Evolutionary conservation across 2,329 filamentous ascomycete species (phyloP).

Genomic region (Hymenoscyphus linearis): DNA sequence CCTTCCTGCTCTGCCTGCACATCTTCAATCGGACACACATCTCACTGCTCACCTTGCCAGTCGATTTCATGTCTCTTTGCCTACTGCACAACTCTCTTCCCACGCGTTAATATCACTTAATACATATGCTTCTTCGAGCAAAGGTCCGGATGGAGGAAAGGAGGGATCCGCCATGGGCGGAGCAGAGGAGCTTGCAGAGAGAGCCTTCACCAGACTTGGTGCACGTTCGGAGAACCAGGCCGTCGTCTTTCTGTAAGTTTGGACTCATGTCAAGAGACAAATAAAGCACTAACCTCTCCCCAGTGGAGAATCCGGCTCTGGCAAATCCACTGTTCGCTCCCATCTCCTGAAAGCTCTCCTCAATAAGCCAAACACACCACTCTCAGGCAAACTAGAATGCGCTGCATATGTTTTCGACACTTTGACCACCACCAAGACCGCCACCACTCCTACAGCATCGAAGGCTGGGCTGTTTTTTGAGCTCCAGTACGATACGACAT

Average conservation of each 20-base stretch:
- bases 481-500: conserved; percentile 89
- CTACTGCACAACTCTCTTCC: conserved; percentile 83
- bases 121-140: conserved; percentile 85
- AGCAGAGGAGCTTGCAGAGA: conserved; percentile 83
- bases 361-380: conserved; percentile 82
- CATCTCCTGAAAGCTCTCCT: conserved; percentile 83
- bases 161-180: conserved; percentile 90
- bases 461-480: conserved; percentile 95
- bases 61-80: conserved; percentile 86
- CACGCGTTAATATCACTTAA: conserved; percentile 90
- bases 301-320: conserved; percentile 91
- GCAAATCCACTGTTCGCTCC: conserved; percentile 90
- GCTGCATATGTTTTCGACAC: conserved; percentile 95
- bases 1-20: conserved; percentile 79
- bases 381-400: conserved; percentile 88
- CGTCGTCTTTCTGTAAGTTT: conserved; percentile 80
- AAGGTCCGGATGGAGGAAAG: conserved; percentile 83
- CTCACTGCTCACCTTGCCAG: conserved; percentile 77
- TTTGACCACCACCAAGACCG: conserved; percentile 93
- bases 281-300: conserved; percentile 5
- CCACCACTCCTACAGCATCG: conserved; percentile 90
- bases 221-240: conserved; percentile 90
- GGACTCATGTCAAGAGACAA: conserved; percentile 1
- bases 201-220: conserved; percentile 80
- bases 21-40: conserved; percentile 72